Conservation (phyloP, 208 protist genomes). For the Leishmania major region DNA sequence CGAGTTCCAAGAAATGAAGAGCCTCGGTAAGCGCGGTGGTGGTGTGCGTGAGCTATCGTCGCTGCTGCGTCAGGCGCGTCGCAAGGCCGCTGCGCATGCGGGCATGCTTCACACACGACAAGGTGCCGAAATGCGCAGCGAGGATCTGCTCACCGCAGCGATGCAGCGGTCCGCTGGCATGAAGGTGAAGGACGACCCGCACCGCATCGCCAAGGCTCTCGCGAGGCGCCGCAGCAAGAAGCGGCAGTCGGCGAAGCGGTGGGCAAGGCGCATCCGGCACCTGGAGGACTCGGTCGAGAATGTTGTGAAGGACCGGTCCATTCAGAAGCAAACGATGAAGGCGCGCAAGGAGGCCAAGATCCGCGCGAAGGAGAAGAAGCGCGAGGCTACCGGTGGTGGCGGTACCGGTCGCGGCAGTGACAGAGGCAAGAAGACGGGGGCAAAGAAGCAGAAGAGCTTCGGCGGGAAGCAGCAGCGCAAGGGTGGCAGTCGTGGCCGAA, state of each 20-base stretch:
- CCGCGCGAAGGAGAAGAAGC: slow-evolving; percentile 35
- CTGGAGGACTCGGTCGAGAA: slow-evolving; percentile 76
- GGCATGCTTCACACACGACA: slow-evolving; percentile 41
- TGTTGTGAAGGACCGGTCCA: slow-evolving; percentile 61
- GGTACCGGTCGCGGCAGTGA: background rate
- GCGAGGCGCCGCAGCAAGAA: slow-evolving; percentile 81
- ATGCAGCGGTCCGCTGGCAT: slow-evolving; percentile 58
- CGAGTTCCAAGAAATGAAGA: slow-evolving; percentile 76
- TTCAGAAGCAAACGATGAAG: slow-evolving; percentile 39
- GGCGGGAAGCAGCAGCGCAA: slow-evolving; percentile 16
- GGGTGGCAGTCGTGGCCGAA: background rate
- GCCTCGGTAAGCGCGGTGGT: slow-evolving; percentile 68
- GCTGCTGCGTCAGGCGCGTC: slow-evolving; percentile 55
- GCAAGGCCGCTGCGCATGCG: slow-evolving; percentile 38
- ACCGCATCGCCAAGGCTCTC: slow-evolving; percentile 61
- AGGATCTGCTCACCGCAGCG: slow-evolving; percentile 59
- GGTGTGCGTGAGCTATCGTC: slow-evolving; percentile 72
- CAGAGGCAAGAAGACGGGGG: slow-evolving; percentile 10
- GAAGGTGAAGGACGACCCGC: slow-evolving; percentile 80
- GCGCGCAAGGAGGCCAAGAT: slow-evolving; percentile 34
- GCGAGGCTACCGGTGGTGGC: background rate
- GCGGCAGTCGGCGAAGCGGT: slow-evolving; percentile 78
- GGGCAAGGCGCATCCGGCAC: slow-evolving; percentile 62
- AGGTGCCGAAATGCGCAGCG: slow-evolving; percentile 52
- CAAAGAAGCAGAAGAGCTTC: slow-evolving; percentile 16